These are phyloP conservation scores for Beauveria varroae DNA, from an alignment of 2,329 filamentous ascomycete genomes.

Conservation along the genomic window DNA sequence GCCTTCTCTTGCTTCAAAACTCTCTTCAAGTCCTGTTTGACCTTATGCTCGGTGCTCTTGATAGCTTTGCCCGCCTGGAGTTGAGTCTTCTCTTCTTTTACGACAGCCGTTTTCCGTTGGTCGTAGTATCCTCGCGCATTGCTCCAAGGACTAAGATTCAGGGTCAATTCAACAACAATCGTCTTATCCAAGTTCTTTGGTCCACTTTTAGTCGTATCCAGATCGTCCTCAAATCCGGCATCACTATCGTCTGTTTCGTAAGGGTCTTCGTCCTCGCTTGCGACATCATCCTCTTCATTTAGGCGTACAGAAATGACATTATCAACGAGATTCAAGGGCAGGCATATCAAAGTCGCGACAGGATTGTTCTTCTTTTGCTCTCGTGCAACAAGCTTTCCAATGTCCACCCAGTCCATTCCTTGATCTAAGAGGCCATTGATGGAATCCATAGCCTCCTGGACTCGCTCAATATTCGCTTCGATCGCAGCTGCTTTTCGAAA, in stretches of 20 bases:
- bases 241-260: slow-evolving; percentile 63
- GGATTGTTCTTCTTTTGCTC: slow-evolving; percentile 76
- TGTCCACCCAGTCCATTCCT: slow-evolving; percentile 96
- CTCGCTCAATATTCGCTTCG: slow-evolving; percentile 80
- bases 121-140: slow-evolving; percentile 92
- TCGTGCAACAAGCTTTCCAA: slow-evolving; percentile 78
- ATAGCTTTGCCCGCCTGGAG: slow-evolving; percentile 75
- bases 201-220: slow-evolving; percentile 22
- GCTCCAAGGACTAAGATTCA: slow-evolving; percentile 73
- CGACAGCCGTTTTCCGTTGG: slow-evolving; percentile 73
- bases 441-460: slow-evolving; percentile 87
- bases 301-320: slow-evolving; percentile 78
- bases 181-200: slow-evolving; percentile 36
- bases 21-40: slow-evolving; percentile 76
- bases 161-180: slow-evolving; percentile 75
- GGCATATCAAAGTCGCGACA: slow-evolving; percentile 77
- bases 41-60: slow-evolving; percentile 85
- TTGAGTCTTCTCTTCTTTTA: slow-evolving; percentile 81
- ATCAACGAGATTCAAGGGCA: slow-evolving; percentile 84
- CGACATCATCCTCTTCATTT: slow-evolving; percentile 59
- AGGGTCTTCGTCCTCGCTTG: slow-evolving; percentile 49
- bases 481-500: slow-evolving; percentile 84
- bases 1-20: slow-evolving; percentile 88
- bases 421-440: slow-evolving; percentile 87
- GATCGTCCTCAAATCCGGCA: slow-evolving; percentile 23